These are phyloP conservation scores for Epichloe sp. DNA, from an alignment of 2,329 filamentous ascomycete species.

Conservation along the genomic window DNA sequence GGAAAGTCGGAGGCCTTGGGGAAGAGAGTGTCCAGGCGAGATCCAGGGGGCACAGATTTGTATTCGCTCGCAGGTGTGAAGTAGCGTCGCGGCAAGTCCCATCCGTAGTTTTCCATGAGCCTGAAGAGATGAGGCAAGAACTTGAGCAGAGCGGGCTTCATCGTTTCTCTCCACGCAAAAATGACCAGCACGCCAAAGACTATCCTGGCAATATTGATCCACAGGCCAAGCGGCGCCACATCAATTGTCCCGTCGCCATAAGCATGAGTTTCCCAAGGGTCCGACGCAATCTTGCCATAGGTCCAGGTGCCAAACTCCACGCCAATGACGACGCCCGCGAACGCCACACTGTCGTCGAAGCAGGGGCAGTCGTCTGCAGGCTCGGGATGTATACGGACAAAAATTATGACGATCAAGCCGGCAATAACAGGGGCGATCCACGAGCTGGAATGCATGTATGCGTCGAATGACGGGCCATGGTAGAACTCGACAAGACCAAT, in stretches of 20 bases:
- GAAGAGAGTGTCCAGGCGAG: constrained; percentile 67
- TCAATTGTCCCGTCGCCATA: constrained; percentile 45
- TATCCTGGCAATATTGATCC: constrained; percentile 52
- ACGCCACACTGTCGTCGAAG: constrained; percentile 91
- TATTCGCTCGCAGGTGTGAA: constrained; percentile 88
- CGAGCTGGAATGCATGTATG: constrained; percentile 52
- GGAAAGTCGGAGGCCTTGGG: constrained; percentile 83
- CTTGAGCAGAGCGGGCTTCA: constrained; percentile 72
- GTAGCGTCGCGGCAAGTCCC: constrained; percentile 75
- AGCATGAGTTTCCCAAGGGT: constrained; percentile 30
- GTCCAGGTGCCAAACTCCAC: constrained; percentile 76
- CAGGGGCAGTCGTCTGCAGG: constrained; percentile 95
- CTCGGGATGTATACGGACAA: constrained; percentile 86
- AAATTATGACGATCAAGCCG: constrained; percentile 52
- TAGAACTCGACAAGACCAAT: constrained; percentile 48
- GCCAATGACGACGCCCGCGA: constrained; percentile 81
- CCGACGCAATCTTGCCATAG: constrained; percentile 43
- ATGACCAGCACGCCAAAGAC: constrained; percentile 70
- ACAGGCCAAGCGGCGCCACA: constrained; percentile 51
- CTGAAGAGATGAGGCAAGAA: constrained; percentile 78
- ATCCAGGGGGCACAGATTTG: constrained; percentile 60
- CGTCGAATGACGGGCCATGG: constrained; percentile 50
- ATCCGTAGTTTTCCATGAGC: constrained; percentile 63
- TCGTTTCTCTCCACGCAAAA: constrained; percentile 79
- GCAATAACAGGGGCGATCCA: constrained; percentile 53